These are phyloP conservation scores for Naganishia vaughanmartiniae DNA, from an alignment of 768 basidiomycete species.

Conservation along the genomic window DNA sequence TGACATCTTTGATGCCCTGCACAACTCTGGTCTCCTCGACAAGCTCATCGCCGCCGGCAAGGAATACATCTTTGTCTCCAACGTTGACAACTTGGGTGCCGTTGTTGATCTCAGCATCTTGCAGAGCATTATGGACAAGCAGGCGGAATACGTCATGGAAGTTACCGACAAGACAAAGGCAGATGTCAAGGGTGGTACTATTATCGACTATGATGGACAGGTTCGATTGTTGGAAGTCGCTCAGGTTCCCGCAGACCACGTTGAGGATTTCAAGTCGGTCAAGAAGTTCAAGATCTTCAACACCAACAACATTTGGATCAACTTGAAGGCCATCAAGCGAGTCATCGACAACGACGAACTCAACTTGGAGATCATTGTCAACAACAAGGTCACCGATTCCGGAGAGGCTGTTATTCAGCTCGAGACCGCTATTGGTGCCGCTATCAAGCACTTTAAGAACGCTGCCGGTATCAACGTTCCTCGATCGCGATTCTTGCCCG, in stretches of 20 bases:
- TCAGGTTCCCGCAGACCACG: constrained; percentile 87
- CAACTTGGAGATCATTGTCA: constrained; percentile 93
- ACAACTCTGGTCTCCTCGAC: constrained; percentile 86
- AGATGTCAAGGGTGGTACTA: constrained; percentile 75
- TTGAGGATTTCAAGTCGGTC: constrained; percentile 89
- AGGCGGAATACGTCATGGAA: constrained; percentile 88
- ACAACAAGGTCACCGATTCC: constrained; percentile 69
- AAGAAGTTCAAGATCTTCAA: constrained; percentile 70
- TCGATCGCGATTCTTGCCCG: constrained; percentile 84
- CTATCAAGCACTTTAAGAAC: constrained; percentile 83
- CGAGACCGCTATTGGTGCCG: constrained; percentile 89
- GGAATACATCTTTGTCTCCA: constrained; percentile 95
- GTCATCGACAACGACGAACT: constrained; percentile 80
- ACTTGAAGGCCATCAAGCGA: constrained; percentile 71
- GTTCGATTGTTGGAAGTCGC: constrained; percentile 89
- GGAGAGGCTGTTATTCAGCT: constrained; percentile 84
- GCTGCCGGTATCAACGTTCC: constrained; percentile 94
- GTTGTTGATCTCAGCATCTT: constrained; percentile 80
- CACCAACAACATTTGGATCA: constrained; percentile 59
- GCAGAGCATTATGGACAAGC: constrained; percentile 72
- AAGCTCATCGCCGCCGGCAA: constrained; percentile 86
- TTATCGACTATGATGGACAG: constrained; percentile 85
- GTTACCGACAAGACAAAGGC: constrained; percentile 97
- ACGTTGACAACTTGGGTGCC: constrained; percentile 94
- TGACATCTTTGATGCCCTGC: constrained; percentile 87